phyloP scores from a whole-genome alignment of 179 eudicot species.

The Beta macrorhiza region DNA sequence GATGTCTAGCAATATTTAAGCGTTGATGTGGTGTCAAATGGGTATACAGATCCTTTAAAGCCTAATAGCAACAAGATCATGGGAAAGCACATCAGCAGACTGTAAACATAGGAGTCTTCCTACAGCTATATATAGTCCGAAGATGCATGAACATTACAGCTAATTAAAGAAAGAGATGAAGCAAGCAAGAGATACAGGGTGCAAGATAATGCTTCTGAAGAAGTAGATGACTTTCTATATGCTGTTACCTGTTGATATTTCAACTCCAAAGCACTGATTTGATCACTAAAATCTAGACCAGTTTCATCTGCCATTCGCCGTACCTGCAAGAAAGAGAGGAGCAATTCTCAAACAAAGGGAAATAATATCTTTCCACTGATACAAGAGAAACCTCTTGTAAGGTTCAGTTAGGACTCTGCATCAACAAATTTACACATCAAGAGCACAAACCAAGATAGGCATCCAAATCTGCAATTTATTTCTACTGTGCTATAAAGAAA shows the following conservation, averaged over 20 bases:
- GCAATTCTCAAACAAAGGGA: not conserved
- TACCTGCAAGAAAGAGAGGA: conserved; percentile 21
- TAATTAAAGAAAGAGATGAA: not conserved
- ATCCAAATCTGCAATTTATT: not conserved
- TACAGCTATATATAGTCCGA: not conserved
- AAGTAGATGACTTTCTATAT: not conserved
- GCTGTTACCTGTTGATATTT: conserved; percentile 39
- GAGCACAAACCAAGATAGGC: not conserved
- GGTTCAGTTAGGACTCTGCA: not conserved
- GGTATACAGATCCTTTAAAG: conserved; percentile 60
- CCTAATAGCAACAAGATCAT: conserved; percentile 38
- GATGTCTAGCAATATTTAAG: conserved; percentile 85
- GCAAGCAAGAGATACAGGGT: not conserved
- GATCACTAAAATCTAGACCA: conserved; percentile 40
- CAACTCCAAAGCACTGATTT: conserved; percentile 34
- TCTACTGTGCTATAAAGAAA: not conserved
- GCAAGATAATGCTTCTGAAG: not conserved
- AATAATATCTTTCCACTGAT: too few relatives aligned
- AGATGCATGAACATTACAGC: not conserved
- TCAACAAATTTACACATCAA: not conserved
- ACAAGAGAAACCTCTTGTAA: not conserved
- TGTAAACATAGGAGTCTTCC: not conserved
- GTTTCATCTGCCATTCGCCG: conserved; percentile 45
- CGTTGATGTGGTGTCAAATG: conserved; percentile 86
- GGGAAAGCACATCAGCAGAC: not conserved